Evolutionary conservation across 305 asterid species (phyloP).

Genomic region (Petunia hybrid): DNA sequence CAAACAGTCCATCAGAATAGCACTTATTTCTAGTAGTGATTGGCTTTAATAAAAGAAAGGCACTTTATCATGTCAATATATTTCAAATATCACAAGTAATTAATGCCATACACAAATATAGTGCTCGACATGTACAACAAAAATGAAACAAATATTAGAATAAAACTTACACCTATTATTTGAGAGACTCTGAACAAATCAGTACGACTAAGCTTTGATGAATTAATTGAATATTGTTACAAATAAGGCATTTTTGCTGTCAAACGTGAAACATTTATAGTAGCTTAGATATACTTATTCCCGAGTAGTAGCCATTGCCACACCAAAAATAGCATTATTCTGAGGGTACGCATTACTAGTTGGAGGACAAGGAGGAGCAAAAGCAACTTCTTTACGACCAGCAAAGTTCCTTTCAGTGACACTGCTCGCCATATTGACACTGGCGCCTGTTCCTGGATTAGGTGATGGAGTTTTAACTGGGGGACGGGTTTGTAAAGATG

Average conservation of each 20-base stretch:
- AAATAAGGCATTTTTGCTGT: neutral
- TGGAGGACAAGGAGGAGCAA: conserved; percentile 37
- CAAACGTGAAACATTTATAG: neutral
- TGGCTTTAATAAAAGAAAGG: neutral
- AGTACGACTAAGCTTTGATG: neutral
- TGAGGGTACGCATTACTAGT: conserved; percentile 33
- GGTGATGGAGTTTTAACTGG: neutral
- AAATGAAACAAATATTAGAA: conserved; percentile 1
- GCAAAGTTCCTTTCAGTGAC: conserved; percentile 41
- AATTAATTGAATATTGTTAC: neutral
- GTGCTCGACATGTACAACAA: conserved; percentile 7
- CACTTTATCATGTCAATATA: neutral
- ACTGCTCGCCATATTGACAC: neutral
- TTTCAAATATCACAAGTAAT: neutral
- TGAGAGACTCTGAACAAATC: neutral
- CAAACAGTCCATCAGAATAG: no score
- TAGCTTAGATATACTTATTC: conserved; percentile 13
- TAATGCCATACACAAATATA: neutral
- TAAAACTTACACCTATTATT: neutral
- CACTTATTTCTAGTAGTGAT: no score
- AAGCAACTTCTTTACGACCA: conserved; percentile 20
- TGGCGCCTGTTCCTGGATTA: conserved; percentile 40
- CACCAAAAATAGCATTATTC: conserved; percentile 43
- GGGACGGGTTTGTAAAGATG: neutral
- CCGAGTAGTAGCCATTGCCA: conserved; percentile 27